These are phyloP conservation scores for Aspergillus haitiensis DNA, from an alignment of 495 filamentous ascomycete species.

Conservation along the genomic window DNA sequence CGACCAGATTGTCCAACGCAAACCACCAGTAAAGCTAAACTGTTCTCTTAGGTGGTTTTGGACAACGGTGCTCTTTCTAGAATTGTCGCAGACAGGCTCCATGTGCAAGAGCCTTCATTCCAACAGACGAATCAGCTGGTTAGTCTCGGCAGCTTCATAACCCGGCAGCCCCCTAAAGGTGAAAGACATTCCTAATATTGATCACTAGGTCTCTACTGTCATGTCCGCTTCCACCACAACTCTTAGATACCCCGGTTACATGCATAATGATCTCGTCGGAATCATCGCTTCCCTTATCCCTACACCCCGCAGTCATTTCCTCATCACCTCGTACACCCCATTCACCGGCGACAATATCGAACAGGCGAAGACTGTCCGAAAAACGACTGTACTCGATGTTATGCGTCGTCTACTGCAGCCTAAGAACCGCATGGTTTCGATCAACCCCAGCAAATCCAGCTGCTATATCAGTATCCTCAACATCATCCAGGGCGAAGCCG, in stretches of 20 bases:
- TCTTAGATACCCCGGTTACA: conserved; percentile 94
- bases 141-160: conserved; percentile 18
- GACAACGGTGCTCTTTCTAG: conserved; percentile 93
- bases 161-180: not conserved
- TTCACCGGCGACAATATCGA: conserved; percentile 96
- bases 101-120: conserved; percentile 91
- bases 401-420: conserved; percentile 95
- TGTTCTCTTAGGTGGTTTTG: conserved; percentile 65
- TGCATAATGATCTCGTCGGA: conserved; percentile 98
- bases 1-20: not conserved
- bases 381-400: conserved; percentile 96
- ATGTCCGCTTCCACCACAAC: conserved; percentile 98
- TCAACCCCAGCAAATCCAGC: conserved; percentile 90
- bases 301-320: conserved; percentile 93
- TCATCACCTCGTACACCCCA: conserved; percentile 96
- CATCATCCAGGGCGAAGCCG: conserved; percentile 97
- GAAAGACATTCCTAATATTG: not conserved
- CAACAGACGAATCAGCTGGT: conserved; percentile 96
- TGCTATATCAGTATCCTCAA: conserved; percentile 99
- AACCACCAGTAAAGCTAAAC: conserved; percentile 12
- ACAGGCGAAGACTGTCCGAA: conserved; percentile 93
- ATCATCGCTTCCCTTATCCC: conserved; percentile 96
- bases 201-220: conserved; percentile 75
- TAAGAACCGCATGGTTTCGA: conserved; percentile 99
- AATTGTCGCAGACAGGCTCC: conserved; percentile 91